Evolutionary conservation across 768 basidiomycete species (phyloP).

Genomic region (Lactarius pseudohatsudake): DNA sequence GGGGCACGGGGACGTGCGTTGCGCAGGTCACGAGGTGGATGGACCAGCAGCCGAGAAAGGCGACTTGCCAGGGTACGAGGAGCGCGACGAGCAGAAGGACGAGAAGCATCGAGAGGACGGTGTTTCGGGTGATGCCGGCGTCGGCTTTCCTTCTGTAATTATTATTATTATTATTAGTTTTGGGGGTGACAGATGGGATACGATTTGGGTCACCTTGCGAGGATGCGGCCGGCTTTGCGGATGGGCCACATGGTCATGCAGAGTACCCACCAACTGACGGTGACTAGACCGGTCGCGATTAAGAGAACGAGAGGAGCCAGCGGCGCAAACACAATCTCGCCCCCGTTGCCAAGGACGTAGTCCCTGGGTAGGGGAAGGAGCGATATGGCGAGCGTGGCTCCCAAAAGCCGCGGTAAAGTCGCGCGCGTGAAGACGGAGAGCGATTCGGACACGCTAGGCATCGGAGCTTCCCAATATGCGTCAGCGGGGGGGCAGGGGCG

Average conservation of each 20-base stretch:
- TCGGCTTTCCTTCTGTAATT: constrained; percentile 33
- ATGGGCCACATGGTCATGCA: constrained; percentile 48
- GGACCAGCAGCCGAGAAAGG: constrained; percentile 81
- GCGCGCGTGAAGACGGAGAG: constrained; percentile 44
- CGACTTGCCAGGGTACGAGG: constrained; percentile 90
- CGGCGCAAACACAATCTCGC: constrained; percentile 46
- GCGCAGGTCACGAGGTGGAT: constrained; percentile 72
- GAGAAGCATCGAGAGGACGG: constrained; percentile 52
- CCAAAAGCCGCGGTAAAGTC: constrained; percentile 45
- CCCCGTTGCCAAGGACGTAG: constrained; percentile 61
- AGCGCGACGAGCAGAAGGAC: constrained; percentile 67
- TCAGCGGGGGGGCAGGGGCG: neutral
- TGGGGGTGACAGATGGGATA: neutral
- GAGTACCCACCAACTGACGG: constrained; percentile 57
- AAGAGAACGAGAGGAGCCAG: constrained; percentile 59
- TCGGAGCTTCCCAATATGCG: constrained; percentile 35
- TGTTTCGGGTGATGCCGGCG: constrained; percentile 31
- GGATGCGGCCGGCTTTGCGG: constrained; percentile 33
- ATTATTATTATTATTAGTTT: neutral
- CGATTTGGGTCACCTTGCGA: constrained; percentile 29
- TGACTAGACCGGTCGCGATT: constrained; percentile 65
- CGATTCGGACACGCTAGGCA: constrained; percentile 53
- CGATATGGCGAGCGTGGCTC: constrained; percentile 45
- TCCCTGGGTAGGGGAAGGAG: constrained; percentile 55
- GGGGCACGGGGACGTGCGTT: constrained; percentile 27